Conservation (phyloP, 2,329 filamentous ascomycete genomes). For the Pseudogymnoascus sp. region DNA sequence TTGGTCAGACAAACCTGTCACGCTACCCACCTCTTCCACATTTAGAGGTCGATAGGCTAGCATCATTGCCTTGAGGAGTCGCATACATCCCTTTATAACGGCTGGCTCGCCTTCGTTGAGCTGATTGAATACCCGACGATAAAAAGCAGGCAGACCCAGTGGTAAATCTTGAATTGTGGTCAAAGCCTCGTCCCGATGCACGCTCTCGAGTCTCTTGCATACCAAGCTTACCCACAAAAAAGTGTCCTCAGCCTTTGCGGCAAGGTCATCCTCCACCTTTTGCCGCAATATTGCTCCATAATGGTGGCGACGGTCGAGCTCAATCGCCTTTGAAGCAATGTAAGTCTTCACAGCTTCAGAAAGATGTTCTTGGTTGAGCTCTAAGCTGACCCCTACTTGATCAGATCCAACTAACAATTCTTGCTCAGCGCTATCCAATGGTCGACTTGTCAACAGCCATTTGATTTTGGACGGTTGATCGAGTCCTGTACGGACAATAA, state of each 20-base stretch:
- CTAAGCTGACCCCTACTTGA: slow-evolving; percentile 18
- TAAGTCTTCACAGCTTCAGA: slow-evolving; percentile 20
- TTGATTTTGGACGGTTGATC: slow-evolving; percentile 22
- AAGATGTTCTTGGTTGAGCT: slow-evolving; percentile 19
- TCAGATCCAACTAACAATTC: slow-evolving; percentile 22
- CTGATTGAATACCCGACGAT: slow-evolving; percentile 22
- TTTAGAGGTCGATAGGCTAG: slow-evolving; percentile 23
- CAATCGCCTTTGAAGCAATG: slow-evolving; percentile 19
- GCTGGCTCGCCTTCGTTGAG: slow-evolving; percentile 14
- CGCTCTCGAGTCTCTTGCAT: slow-evolving; percentile 22
- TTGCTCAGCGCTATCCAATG: slow-evolving; percentile 21
- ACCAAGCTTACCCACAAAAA: slow-evolving; percentile 28
- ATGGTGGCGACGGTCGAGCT: slow-evolving; percentile 16
- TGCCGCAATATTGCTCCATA: slow-evolving; percentile 16
- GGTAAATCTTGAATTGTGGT: slow-evolving; percentile 20
- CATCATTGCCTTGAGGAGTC: slow-evolving; percentile 24
- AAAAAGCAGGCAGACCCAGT: slow-evolving; percentile 21
- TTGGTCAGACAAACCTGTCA: slow-evolving; percentile 19
- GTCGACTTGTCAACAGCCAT: slow-evolving; percentile 28
- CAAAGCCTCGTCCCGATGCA: slow-evolving; percentile 13
- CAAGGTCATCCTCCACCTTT: slow-evolving; percentile 12
- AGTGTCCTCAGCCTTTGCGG: slow-evolving; percentile 21
- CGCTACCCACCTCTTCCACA: slow-evolving; percentile 21
- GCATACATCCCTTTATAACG: slow-evolving; percentile 18
- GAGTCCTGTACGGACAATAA: slow-evolving; percentile 16